Conservation (phyloP, 2,329 filamentous ascomycete species). For the Dactylellina leptospora region DNA sequence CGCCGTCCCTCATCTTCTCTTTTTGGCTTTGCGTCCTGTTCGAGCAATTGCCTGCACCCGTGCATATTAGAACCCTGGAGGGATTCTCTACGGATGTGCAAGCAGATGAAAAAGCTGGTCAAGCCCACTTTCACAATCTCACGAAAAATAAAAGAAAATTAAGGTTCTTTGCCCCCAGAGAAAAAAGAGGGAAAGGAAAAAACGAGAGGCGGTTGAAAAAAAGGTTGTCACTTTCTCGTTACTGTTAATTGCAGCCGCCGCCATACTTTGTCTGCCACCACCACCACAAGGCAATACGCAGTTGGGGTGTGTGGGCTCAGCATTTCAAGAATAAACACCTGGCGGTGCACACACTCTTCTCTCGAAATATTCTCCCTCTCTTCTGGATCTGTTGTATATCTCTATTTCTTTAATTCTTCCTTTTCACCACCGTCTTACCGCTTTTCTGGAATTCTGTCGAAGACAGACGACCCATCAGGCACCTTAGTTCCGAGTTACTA, state of each 20-base stretch:
- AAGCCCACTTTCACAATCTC: conserved; percentile 47
- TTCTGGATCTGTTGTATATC: conserved; percentile 14
- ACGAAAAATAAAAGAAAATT: conserved; percentile 35
- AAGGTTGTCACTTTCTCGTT: background rate
- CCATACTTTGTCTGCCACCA: conserved; percentile 49
- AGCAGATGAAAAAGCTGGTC: conserved; percentile 52
- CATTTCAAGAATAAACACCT: conserved; percentile 47
- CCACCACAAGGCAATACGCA: conserved; percentile 32
- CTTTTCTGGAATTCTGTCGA: conserved; percentile 20
- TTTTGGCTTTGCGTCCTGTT: conserved; percentile 52
- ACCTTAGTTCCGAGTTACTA: conserved; percentile 51
- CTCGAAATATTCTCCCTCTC: conserved; percentile 37
- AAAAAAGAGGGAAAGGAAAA: conserved; percentile 24
- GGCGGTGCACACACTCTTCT: conserved; percentile 48
- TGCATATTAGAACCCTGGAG: conserved; percentile 52
- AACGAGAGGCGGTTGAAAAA: conserved; percentile 33
- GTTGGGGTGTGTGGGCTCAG: conserved; percentile 6
- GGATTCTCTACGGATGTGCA: conserved; percentile 45
- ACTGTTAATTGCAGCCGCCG: conserved; percentile 38
- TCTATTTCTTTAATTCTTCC: conserved; percentile 28
- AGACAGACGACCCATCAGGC: conserved; percentile 30
- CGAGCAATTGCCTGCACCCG: conserved; percentile 50
- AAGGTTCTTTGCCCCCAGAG: conserved; percentile 46
- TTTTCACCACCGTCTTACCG: conserved; percentile 30
- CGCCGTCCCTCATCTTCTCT: conserved; percentile 53